Conservation (phyloP, 2,329 filamentous ascomycete species). For the Metarhizium humberi region DNA sequence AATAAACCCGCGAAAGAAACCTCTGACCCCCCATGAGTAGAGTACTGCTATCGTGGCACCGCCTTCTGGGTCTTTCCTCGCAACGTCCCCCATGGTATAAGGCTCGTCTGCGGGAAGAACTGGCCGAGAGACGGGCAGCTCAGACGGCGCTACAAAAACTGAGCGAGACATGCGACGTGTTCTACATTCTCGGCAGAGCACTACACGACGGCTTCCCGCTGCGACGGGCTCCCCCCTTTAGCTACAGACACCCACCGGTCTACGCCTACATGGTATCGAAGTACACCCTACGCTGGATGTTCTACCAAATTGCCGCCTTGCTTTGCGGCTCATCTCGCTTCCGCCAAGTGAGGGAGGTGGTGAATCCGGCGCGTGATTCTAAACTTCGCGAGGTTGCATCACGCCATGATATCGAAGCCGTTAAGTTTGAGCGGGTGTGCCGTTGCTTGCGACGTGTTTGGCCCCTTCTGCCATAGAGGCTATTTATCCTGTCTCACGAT, state of each 20-base stretch:
- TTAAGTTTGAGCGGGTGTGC: conserved; percentile 20
- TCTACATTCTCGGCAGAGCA: conserved; percentile 30
- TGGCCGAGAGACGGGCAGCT: conserved; percentile 24
- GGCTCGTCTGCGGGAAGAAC: conserved; percentile 28
- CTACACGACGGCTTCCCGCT: conserved; percentile 26
- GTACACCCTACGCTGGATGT: conserved; percentile 30
- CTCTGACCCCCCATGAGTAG: background rate
- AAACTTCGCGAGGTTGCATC: conserved; percentile 26
- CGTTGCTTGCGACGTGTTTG: conserved; percentile 19
- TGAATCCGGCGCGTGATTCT: conserved; percentile 31
- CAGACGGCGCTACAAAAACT: conserved; percentile 19
- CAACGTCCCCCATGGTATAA: conserved; percentile 29
- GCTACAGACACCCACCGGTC: conserved; percentile 14
- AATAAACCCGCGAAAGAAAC: background rate
- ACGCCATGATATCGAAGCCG: conserved; percentile 26
- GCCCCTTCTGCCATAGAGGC: conserved; percentile 23
- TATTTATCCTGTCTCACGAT: no score
- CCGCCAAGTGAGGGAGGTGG: conserved; percentile 27
- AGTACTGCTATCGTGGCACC: conserved; percentile 7
- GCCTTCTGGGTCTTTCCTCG: conserved; percentile 16
- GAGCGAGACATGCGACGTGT: conserved; percentile 35
- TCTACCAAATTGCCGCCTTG: conserved; percentile 26
- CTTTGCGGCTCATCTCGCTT: conserved; percentile 17
- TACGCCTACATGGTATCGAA: conserved; percentile 35
- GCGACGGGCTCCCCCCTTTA: conserved; percentile 16